These are phyloP conservation scores for Urostyla sp. DNA, from an alignment of 73 alveolate genomes.

Conservation along the genomic window DNA sequence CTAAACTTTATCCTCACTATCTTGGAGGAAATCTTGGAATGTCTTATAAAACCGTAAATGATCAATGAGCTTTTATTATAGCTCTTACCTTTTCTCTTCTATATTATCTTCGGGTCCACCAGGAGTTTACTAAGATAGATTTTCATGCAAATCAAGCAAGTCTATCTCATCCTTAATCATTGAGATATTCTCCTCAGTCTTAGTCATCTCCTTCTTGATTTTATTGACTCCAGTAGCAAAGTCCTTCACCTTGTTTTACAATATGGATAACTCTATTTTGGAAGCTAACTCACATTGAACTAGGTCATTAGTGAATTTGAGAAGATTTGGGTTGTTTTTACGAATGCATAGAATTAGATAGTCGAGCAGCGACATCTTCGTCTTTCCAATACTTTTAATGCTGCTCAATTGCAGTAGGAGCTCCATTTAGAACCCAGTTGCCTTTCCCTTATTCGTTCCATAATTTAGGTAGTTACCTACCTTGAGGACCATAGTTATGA, in stretches of 20 bases:
- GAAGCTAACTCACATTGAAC: conserved; percentile 16
- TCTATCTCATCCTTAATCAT: too few relatives aligned
- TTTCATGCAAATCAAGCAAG: too few relatives aligned
- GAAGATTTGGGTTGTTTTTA: background rate
- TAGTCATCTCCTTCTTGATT: background rate
- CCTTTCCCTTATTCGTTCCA: conserved; percentile 15
- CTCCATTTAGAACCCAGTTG: conserved; percentile 16
- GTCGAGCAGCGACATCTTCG: conserved; percentile 16
- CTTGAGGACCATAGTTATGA: background rate
- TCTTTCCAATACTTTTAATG: conserved; percentile 20
- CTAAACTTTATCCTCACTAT: background rate
- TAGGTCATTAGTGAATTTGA: conserved; percentile 7
- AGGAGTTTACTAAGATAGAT: too few relatives aligned
- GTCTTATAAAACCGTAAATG: background rate
- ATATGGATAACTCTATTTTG: background rate
- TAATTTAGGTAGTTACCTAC: conserved; percentile 2
- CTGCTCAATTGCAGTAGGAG: background rate
- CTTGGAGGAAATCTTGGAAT: background rate
- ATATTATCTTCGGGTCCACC: background rate
- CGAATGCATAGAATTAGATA: background rate
- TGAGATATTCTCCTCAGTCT: background rate
- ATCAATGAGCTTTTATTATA: background rate
- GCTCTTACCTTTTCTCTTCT: background rate
- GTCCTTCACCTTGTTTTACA: background rate
- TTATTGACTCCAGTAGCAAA: background rate